Conservation (phyloP, 2,329 filamentous ascomycete genomes). For the Dendrostoma leiphaemia region DNA sequence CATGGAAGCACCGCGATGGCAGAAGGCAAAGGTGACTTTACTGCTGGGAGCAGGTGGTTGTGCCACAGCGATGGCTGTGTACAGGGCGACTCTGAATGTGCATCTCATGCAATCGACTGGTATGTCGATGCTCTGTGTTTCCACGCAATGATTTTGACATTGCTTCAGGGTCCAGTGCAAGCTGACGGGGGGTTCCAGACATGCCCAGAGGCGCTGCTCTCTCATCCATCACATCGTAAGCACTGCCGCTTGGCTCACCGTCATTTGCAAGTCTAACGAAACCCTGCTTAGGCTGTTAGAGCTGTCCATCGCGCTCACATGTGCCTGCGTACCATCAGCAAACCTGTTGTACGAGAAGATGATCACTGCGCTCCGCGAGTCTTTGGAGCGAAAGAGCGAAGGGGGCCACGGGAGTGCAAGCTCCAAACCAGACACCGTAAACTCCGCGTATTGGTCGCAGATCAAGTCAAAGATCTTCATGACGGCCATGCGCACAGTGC, state of each 20-base stretch:
- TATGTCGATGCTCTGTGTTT: neutral
- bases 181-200: neutral
- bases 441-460: constrained; percentile 1
- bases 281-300: neutral
- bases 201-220: neutral
- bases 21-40: constrained; percentile 31
- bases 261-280: neutral
- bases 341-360: constrained; percentile 14
- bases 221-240: neutral
- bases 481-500: neutral
- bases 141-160: neutral
- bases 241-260: too few species aligned
- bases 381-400: too few species aligned
- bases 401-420: too few species aligned
- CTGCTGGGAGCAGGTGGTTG: constrained; percentile 31
- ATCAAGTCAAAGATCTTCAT: neutral
- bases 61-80: constrained; percentile 26
- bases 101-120: constrained; percentile 21
- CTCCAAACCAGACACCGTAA: neutral
- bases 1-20: constrained; percentile 26
- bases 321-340: constrained; percentile 26
- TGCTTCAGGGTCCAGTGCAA: too few species aligned
- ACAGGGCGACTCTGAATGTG: constrained; percentile 26
- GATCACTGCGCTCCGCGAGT: neutral
- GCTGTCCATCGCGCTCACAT: constrained; percentile 25